These are phyloP conservation scores for Irpex sp. DNA, from an alignment of 1,284 basidiomycete genomes.

Conservation along the genomic window DNA sequence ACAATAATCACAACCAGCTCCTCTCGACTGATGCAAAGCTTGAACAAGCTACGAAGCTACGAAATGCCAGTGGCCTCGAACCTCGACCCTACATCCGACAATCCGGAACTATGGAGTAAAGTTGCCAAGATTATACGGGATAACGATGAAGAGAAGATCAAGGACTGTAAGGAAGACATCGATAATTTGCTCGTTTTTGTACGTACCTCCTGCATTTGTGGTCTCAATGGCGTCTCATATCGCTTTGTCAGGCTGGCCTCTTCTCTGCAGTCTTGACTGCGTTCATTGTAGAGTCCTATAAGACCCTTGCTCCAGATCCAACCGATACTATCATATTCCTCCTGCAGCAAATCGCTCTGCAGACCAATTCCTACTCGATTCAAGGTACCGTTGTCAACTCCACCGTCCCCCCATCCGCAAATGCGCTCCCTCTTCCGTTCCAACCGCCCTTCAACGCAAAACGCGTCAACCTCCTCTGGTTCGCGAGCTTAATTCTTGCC, in stretches of 20 bases:
- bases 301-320: background rate
- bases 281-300: conserved; percentile 11
- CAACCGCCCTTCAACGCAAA: background rate
- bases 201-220: background rate
- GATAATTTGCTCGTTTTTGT: background rate
- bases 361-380: no score
- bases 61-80: no score
- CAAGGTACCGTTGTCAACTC: no score
- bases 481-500: conserved; percentile 12
- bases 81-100: no score
- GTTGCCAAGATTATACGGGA: no score
- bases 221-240: background rate
- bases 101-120: no score
- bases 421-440: background rate
- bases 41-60: no score
- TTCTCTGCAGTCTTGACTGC: conserved; percentile 15
- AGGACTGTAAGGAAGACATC: no score
- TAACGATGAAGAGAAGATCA: no score
- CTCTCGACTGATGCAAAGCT: no score
- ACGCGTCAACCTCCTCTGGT: conserved; percentile 12
- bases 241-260: conserved; percentile 9
- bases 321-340: background rate
- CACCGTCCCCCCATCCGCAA: background rate
- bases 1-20: no score
- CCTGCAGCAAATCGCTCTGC: background rate